Conservation (phyloP, 2,329 filamentous ascomycete species). For the Pseudohalonectria lignicola region DNA sequence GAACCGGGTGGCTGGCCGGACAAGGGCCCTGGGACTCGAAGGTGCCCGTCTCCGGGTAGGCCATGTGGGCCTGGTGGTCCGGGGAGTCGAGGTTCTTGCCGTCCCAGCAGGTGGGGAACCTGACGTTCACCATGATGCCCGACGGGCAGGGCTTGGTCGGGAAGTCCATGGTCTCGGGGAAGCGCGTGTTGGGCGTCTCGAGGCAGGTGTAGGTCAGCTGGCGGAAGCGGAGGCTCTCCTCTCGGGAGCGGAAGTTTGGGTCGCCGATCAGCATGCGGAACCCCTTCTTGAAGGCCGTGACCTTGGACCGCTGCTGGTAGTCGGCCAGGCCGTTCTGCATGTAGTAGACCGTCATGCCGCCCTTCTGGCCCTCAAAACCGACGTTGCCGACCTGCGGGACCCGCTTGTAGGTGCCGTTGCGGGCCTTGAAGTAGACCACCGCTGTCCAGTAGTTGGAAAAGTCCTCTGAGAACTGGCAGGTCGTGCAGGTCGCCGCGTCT, state of each 20-base stretch:
- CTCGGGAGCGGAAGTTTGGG: conserved; percentile 19
- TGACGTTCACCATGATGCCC: conserved; percentile 28
- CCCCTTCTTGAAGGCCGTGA: conserved; percentile 33
- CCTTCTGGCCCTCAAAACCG: conserved; percentile 27
- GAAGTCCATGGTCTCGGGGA: conserved; percentile 25
- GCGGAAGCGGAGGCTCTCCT: conserved; percentile 22
- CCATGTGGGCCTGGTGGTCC: conserved; percentile 7
- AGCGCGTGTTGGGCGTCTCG: conserved; percentile 23
- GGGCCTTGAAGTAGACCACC: conserved; percentile 25
- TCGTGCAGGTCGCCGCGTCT: conserved; percentile 24
- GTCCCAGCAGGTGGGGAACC: conserved; percentile 40
- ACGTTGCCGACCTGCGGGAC: conserved; percentile 24
- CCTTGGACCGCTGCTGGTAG: conserved; percentile 21
- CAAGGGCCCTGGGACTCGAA: conserved; percentile 19
- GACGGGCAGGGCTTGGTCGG: conserved; percentile 24
- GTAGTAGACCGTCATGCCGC: conserved; percentile 34
- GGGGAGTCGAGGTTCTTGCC: conserved; percentile 29
- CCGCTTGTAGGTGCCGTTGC: conserved; percentile 29
- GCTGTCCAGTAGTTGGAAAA: conserved; percentile 24
- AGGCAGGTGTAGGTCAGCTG: conserved; percentile 28
- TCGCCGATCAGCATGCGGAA: conserved; percentile 38
- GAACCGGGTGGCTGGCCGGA: neutral
- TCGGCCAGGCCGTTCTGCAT: conserved; percentile 26
- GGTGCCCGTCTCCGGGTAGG: conserved; percentile 9
- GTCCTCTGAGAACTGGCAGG: conserved; percentile 24